A percentile compares a stretch with the other conserved stretches of the same genome.
Evolutionary conservation across 495 filamentous ascomycete species (phyloP).

Genomic region (Penicillium verhagenii): DNA sequence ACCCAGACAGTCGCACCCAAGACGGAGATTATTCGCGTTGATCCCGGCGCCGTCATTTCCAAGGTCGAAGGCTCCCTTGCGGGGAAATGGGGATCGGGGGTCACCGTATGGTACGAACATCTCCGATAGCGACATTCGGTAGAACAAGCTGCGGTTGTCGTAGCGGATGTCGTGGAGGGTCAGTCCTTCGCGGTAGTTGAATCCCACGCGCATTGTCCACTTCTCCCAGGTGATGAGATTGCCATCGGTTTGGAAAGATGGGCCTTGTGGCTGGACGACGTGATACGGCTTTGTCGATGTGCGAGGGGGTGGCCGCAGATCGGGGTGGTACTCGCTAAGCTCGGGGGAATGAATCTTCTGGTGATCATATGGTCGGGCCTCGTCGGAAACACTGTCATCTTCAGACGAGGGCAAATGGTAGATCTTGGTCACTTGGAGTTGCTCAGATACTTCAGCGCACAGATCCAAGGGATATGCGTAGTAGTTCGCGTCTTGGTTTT

Average conservation of each 20-base stretch:
- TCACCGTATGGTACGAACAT: constrained; percentile 70
- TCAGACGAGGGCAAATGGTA: constrained; percentile 36
- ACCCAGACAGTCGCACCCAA: constrained; percentile 64
- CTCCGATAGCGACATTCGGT: constrained; percentile 70
- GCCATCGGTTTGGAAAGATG: constrained; percentile 57
- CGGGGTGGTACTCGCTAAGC: constrained; percentile 64
- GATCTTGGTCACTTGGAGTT: constrained; percentile 55
- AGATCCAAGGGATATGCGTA: constrained; percentile 77
- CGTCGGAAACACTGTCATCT: constrained; percentile 22
- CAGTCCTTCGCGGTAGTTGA: constrained; percentile 63
- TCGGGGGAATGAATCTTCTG: constrained; percentile 42
- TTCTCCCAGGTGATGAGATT: constrained; percentile 60
- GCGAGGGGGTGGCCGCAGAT: constrained; percentile 50
- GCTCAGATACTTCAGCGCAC: constrained; percentile 61
- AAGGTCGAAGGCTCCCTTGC: constrained; percentile 69
- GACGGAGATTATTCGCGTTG: constrained; percentile 62
- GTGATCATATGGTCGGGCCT: constrained; percentile 24
- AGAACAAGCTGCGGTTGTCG: constrained; percentile 64
- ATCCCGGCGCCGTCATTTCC: constrained; percentile 65
- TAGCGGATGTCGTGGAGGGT: constrained; percentile 65
- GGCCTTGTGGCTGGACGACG: constrained; percentile 74
- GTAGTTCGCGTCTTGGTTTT: constrained; percentile 55
- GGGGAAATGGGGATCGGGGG: constrained; percentile 61
- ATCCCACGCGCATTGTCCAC: constrained; percentile 64
- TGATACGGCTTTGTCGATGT: constrained; percentile 71